Evolutionary conservation across 2,329 filamentous ascomycete species (phyloP).

Genomic region (Sarocladium strictum): DNA sequence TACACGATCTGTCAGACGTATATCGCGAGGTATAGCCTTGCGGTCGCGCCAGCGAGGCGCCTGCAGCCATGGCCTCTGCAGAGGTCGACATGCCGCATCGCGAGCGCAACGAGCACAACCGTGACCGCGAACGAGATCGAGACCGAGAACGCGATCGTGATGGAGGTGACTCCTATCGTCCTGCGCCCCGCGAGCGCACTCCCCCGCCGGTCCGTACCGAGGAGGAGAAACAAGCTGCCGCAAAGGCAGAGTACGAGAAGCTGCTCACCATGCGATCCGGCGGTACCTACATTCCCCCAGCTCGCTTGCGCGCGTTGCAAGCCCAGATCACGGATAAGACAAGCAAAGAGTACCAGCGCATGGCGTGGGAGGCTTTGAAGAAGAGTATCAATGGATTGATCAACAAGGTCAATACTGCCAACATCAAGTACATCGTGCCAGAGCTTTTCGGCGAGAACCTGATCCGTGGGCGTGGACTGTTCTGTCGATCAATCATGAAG

Average conservation of each 20-base stretch:
- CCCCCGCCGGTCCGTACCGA: slow-evolving; percentile 49
- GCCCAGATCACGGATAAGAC: slow-evolving; percentile 95
- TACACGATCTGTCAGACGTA: not conserved
- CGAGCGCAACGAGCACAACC: slow-evolving; percentile 22
- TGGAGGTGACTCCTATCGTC: slow-evolving; percentile 46
- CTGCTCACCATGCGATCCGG: slow-evolving; percentile 88
- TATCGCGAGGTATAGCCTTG: not conserved
- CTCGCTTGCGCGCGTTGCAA: slow-evolving; percentile 82
- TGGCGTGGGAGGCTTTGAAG: slow-evolving; percentile 98
- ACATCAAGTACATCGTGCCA: slow-evolving; percentile 96
- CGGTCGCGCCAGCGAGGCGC: slow-evolving; percentile 6
- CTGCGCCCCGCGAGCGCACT: slow-evolving; percentile 26
- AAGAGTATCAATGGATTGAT: slow-evolving; percentile 98
- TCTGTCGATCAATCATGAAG: slow-evolving; percentile 97
- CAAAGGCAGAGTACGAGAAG: slow-evolving; percentile 91
- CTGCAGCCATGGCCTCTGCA: slow-evolving; percentile 36
- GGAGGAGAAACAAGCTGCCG: slow-evolving; percentile 79
- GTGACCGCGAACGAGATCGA: slow-evolving; percentile 19
- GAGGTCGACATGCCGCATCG: slow-evolving; percentile 34
- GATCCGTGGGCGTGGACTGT: slow-evolving; percentile 82
- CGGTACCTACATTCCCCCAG: slow-evolving; percentile 93
- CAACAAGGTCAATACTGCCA: slow-evolving; percentile 97
- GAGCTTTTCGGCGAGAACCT: slow-evolving; percentile 95
- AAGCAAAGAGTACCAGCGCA: slow-evolving; percentile 95
- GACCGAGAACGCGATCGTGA: slow-evolving; percentile 26